Percentiles rank a stretch among this genome's conserved stretches.
These are phyloP conservation scores for Amylocystis lapponica DNA, from an alignment of 768 basidiomycete genomes.

Conservation along the genomic window DNA sequence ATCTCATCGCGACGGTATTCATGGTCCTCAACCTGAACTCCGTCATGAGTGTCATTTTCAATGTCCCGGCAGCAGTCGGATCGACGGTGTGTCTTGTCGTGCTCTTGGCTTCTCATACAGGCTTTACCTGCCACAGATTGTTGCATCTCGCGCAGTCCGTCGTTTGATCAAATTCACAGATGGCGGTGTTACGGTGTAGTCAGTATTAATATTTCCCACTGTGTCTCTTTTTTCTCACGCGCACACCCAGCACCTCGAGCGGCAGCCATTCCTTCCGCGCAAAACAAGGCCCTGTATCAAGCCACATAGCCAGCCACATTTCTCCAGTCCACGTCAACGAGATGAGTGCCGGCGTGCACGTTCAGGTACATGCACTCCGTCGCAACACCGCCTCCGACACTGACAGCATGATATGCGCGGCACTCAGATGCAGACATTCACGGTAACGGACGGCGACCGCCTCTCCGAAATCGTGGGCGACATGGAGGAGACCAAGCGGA, in stretches of 20 bases:
- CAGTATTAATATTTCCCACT: constrained; percentile 20
- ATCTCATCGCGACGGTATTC: constrained; percentile 46
- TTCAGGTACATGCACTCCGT: constrained; percentile 36
- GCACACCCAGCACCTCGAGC: too few species aligned
- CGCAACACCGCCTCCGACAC: neutral
- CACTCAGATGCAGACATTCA: constrained; percentile 70
- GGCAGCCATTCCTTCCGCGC: too few species aligned
- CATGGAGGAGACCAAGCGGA: too few species aligned
- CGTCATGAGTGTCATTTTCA: constrained; percentile 69
- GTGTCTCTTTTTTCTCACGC: neutral
- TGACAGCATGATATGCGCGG: neutral
- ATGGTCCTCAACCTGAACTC: constrained; percentile 62
- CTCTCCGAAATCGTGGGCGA: too few species aligned
- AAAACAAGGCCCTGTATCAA: too few species aligned
- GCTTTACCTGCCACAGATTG: constrained; percentile 48
- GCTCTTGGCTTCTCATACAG: too few species aligned
- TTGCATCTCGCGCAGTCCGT: constrained; percentile 57
- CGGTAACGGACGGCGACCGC: constrained; percentile 18
- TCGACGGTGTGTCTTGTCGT: constrained; percentile 53
- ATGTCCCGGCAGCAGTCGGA: constrained; percentile 66
- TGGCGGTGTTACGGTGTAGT: constrained; percentile 49
- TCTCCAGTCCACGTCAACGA: constrained; percentile 43
- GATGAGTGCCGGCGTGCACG: constrained; percentile 47
- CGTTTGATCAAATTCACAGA: constrained; percentile 54
- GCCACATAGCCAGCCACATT: constrained; percentile 26